These are phyloP conservation scores for Didymosphaeria variabile DNA, from an alignment of 2,329 filamentous ascomycete species.

Conservation along the genomic window DNA sequence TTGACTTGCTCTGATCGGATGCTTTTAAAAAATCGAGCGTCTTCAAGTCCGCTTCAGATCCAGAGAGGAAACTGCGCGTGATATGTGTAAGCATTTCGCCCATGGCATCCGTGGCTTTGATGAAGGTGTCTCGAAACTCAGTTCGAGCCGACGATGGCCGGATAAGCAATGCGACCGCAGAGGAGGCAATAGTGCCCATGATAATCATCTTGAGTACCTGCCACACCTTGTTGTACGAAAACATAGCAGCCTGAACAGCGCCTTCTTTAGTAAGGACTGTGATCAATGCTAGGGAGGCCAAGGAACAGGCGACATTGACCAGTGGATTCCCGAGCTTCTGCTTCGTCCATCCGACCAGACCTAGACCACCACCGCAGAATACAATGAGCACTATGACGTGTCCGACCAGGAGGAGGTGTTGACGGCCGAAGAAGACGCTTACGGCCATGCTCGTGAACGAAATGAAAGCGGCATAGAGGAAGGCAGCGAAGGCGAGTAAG, in stretches of 20 bases:
- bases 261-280: slow-evolving; percentile 92
- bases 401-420: slow-evolving; percentile 73
- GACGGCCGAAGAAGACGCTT: slow-evolving; percentile 77
- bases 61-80: slow-evolving; percentile 82
- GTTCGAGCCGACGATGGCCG: slow-evolving; percentile 80
- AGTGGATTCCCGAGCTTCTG: slow-evolving; percentile 79
- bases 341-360: slow-evolving; percentile 88
- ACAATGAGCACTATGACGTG: slow-evolving; percentile 82
- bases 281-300: slow-evolving; percentile 88
- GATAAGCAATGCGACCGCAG: slow-evolving; percentile 68
- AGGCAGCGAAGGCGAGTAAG: slow-evolving; percentile 77
- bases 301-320: slow-evolving; percentile 80
- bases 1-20: slow-evolving; percentile 70
- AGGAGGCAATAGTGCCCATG: slow-evolving; percentile 66
- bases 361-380: slow-evolving; percentile 86
- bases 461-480: slow-evolving; percentile 79
- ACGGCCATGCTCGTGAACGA: slow-evolving; percentile 89
- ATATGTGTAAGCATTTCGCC: slow-evolving; percentile 84
- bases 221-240: slow-evolving; percentile 85
- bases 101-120: slow-evolving; percentile 76
- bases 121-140: slow-evolving; percentile 77
- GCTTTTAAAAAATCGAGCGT: slow-evolving; percentile 71
- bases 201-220: slow-evolving; percentile 65
- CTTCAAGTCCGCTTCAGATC: slow-evolving; percentile 79
- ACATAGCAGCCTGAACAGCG: slow-evolving; percentile 80